Percentiles rank a stretch among this genome's conserved stretches.
Conservation (phyloP, 1,284 basidiomycete genomes). For the Malassezia nana region DNA sequence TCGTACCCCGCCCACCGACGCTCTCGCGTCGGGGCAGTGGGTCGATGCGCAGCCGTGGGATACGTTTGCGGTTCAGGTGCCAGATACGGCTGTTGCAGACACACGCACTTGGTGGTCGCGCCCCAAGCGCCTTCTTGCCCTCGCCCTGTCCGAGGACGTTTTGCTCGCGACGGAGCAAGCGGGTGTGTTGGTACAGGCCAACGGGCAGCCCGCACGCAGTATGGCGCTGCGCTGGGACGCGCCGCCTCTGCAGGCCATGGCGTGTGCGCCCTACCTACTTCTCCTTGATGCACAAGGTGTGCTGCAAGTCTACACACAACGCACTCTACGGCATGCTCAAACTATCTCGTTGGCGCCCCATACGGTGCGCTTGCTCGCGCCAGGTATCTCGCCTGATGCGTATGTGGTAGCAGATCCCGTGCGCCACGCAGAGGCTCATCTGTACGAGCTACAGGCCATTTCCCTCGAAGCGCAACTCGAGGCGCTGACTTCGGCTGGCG, state of each 20-base stretch:
- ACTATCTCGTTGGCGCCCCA: conserved; percentile 1
- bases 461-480: conserved; percentile 73
- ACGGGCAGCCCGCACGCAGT: background rate
- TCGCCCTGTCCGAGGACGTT: background rate
- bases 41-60: conserved; percentile 11
- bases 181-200: conserved; percentile 4
- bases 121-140: background rate
- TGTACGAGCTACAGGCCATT: conserved; percentile 63
- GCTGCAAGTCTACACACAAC: background rate
- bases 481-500: conserved; percentile 63
- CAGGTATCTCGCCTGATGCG: conserved; percentile 21
- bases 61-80: conserved; percentile 4
- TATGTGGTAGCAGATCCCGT: background rate
- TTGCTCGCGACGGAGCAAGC: background rate
- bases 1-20: conserved; percentile 3
- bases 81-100: background rate
- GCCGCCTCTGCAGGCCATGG: conserved; percentile 56
- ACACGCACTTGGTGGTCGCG: background rate
- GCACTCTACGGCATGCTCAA: conserved; percentile 51
- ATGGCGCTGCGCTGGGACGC: conserved; percentile 7
- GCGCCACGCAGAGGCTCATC: background rate
- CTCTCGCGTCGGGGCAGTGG: background rate
- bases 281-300: background rate
- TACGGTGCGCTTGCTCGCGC: conserved; percentile 26
- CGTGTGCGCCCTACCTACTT: conserved; percentile 30